Base-by-base conservation (phyloP, 2,329 filamentous ascomycete genomes). In the Magnaporthales sp. region DNA sequence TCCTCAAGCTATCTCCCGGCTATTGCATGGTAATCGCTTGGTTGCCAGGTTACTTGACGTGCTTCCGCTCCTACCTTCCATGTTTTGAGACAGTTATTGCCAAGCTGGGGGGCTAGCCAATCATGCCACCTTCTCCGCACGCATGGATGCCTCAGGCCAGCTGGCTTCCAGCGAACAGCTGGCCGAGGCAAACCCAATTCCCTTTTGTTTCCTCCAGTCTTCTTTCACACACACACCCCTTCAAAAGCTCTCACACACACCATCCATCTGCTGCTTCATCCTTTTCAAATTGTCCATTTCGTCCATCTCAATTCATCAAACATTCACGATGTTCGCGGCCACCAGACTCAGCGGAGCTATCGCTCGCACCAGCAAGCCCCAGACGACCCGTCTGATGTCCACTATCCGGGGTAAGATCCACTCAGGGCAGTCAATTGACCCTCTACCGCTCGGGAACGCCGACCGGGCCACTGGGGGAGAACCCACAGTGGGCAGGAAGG, bases 401-500 rank as follows among this genome's bases (percentile, higher is more conserved):
- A 58, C 54, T 58, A 58, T 58, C 54, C 54, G 54, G 54, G 54
- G 54, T 58, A 58, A 58, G 54, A 58, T 58, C 54, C 54, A 58
- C 54, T 58, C 54, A 58, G 54, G 54, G 54, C 54, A n/a, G 13
- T 58, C 24, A 26, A 58, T 58, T 26, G 54, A 58, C 54, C 54
- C 54, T 58, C 54, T 58, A 26, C 26, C 24, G 22, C 24, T 24
- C 54, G 54, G 54, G 54, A 58, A 58, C 22, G 54, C 54, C 54
- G 54, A 58, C 54, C 54, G 54, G 54, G 22, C 54, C 54, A 58
- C 54, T 58, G 19, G 54, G 54, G 54, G 24, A 58, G 54, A 58
- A 58, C 13, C 54, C 54, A 58, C 54, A 58, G 9, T 58, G n/a
- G 54, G 22, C 54, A 58, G 54, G 54, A 58, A 58, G 54, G 54